Conservation (phyloP, 345 rosid genomes). For the Hirschfeldia incana region DNA sequence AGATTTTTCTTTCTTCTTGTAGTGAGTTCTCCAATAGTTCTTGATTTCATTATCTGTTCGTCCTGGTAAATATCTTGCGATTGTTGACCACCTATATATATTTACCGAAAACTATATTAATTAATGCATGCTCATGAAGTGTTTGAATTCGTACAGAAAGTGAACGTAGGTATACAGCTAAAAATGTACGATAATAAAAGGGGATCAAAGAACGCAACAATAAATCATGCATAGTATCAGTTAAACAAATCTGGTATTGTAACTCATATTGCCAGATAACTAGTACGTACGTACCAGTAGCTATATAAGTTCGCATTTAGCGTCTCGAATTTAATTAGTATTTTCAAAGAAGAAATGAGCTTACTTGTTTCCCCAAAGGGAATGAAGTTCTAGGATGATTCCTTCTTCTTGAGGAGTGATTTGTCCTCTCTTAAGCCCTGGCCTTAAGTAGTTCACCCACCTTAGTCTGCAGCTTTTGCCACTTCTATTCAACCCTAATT, state of each 20-base stretch:
- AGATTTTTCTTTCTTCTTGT: conserved; percentile 57
- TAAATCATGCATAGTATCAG: not conserved
- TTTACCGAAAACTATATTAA: not conserved
- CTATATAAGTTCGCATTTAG: not conserved
- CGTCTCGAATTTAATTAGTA: not conserved
- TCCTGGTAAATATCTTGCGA: conserved; percentile 87
- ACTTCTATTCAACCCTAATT: conserved; percentile 68
- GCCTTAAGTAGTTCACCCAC: conserved; percentile 93
- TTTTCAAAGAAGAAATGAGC: not conserved
- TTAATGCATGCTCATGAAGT: not conserved
- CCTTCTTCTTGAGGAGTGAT: conserved; percentile 86
- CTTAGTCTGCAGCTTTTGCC: conserved; percentile 92
- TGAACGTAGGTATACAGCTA: not conserved
- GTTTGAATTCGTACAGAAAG: not conserved
- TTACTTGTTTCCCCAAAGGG: conserved; percentile 91
- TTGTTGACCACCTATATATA: conserved; percentile 76
- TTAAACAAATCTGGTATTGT: not conserved
- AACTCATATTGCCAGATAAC: not conserved
- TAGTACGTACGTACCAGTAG: not conserved
- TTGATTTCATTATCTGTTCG: conserved; percentile 95
- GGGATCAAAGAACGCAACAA: not conserved
- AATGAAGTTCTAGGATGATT: conserved; percentile 78
- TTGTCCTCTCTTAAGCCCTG: conserved; percentile 83
- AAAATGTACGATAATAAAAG: not conserved
- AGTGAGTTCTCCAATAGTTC: conserved; percentile 92